Evolutionary conservation across 2,329 filamentous ascomycete genomes (phyloP).

Genomic region (Cercospora brassicicola): DNA sequence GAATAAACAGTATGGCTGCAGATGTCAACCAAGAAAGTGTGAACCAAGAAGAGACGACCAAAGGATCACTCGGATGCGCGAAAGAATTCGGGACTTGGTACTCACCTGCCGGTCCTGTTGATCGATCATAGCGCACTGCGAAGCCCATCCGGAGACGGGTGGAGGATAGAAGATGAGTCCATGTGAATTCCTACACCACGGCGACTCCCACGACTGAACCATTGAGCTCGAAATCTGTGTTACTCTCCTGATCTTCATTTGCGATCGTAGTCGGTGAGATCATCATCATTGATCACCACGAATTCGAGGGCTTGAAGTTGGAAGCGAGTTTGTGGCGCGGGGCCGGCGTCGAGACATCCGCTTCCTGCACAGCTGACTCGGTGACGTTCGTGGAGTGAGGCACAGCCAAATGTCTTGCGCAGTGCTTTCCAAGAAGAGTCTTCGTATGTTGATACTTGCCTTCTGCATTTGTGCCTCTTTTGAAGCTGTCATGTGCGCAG

Average conservation of each 20-base stretch:
- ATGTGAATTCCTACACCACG: background rate
- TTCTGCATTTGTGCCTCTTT: background rate
- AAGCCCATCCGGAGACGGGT: background rate
- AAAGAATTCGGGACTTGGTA: background rate
- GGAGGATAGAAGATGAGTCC: background rate
- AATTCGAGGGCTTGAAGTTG: background rate
- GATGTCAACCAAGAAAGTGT: background rate
- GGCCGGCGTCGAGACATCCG: background rate
- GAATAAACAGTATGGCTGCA: background rate
- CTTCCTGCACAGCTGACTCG: slow-evolving; percentile 4
- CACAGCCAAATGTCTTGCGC: slow-evolving; percentile 4
- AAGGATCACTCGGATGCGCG: background rate
- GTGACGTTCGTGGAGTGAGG: background rate
- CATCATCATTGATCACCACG: background rate
- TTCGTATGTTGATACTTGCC: slow-evolving; percentile 2
- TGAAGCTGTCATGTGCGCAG: background rate
- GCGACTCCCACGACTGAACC: background rate
- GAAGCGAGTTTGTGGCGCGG: slow-evolving; percentile 1
- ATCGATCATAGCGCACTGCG: background rate
- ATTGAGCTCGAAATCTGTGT: background rate
- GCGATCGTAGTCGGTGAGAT: background rate
- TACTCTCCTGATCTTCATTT: background rate
- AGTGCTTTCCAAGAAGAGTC: slow-evolving; percentile 2
- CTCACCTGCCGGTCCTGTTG: background rate
- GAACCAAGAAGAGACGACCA: background rate